These are phyloP conservation scores for Seminavis robusta DNA, from an alignment of 108 stramenopile species.

Conservation along the genomic window DNA sequence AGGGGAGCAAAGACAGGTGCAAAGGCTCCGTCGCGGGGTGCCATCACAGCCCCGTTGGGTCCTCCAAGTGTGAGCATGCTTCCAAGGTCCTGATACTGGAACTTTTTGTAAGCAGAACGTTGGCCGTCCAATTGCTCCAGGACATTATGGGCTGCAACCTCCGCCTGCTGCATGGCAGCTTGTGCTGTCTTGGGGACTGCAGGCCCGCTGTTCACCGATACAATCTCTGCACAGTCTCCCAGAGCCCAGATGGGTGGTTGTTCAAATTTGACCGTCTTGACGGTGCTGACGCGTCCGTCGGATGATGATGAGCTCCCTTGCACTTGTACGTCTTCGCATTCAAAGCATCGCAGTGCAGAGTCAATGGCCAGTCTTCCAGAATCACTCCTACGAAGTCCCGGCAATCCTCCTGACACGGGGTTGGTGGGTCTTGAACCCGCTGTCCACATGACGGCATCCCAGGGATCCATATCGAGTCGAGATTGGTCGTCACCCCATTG, in stretches of 20 bases:
- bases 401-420: slow-evolving; percentile 11
- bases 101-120: slow-evolving; percentile 14
- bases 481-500: neutral
- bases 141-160: slow-evolving; percentile 55
- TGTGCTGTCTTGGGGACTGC: slow-evolving; percentile 38
- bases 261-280: neutral
- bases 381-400: neutral
- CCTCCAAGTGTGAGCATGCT: slow-evolving; percentile 73
- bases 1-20: slow-evolving; percentile 13
- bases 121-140: slow-evolving; percentile 26
- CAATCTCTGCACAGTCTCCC: slow-evolving; percentile 23
- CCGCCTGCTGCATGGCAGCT: slow-evolving; percentile 66
- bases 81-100: slow-evolving; percentile 65
- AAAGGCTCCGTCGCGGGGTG: slow-evolving; percentile 13
- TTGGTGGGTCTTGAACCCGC: slow-evolving; percentile 16
- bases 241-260: slow-evolving; percentile 16
- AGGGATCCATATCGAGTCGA: slow-evolving; percentile 1
- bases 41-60: slow-evolving; percentile 51
- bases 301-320: too few relatives aligned
- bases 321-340: too few relatives aligned
- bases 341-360: slow-evolving; percentile 17
- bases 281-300: neutral
- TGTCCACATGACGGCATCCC: slow-evolving; percentile 30
- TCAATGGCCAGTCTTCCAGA: slow-evolving; percentile 22
- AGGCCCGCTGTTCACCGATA: neutral